Evolutionary conservation across 306 rosid species (phyloP), one percentile per base, ranked within the genome.

Genomic region (Quercus cerris): DNA sequence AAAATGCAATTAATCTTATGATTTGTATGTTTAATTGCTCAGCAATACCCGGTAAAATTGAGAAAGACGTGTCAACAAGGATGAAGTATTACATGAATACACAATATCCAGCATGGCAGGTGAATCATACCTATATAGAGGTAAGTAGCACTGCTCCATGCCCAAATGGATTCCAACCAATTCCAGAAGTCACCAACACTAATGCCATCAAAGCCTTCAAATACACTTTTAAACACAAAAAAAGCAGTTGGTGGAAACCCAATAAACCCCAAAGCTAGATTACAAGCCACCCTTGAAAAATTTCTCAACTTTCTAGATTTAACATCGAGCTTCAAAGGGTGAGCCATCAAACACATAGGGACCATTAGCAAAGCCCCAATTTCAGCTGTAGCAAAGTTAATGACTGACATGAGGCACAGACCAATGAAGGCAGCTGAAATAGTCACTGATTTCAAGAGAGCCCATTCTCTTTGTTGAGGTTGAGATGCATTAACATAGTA

Each of bases 81-180:
- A 85, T 91, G 97, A 81, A 91, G 77, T 54, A 93, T 82, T 81
- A 93, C 84, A 77, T 87, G 84, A 78, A 89, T 75, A 76, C 98
- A 95, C 52, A 95, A 83, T 31, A 86, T 85, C 99, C 97, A 95
- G 88, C 97, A 95, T 77, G 99, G 99, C 41, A 95, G 85, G 85
- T 95, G 93, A 85, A 95, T 84, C 85, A 91, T 81, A 76, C 92
- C 94, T 19, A 93, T 78, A 69, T 82, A 95, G 51, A 95, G 92
- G 86, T 93, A 95, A 78, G 98, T 91, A 22, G 97, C 99, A 86
- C 99, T 93, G 73, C 87, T 95, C 98, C 99, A 95, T 56, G 87
- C 83, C 98, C 98, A 95, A 66, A 95, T 97, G 75, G 94, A 88
- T 85, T 91, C 97, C 87, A 89, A 80, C 99, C 99, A 95, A 79